phyloP scores from a whole-genome alignment of 2,329 filamentous ascomycete genomes.

The Pyrenochaeta sp. region DNA sequence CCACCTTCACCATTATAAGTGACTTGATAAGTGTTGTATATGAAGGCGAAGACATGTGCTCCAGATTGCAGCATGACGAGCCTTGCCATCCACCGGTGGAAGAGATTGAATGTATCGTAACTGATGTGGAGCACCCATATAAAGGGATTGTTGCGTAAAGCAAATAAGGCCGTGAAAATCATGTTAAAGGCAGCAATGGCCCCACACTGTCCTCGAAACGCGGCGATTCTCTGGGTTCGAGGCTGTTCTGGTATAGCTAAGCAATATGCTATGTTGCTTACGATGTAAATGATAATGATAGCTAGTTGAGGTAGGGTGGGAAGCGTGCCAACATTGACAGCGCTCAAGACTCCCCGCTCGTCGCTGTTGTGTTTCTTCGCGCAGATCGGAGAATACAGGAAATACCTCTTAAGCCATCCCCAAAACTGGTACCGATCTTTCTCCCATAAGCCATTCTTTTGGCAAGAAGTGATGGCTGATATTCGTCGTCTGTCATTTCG shows the following conservation, averaged over 20 bases:
- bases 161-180: constrained; percentile 74
- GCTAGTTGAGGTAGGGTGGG: constrained; percentile 52
- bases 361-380: constrained; percentile 50
- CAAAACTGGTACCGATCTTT: constrained; percentile 11
- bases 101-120: constrained; percentile 80
- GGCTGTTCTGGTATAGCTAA: constrained; percentile 65
- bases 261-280: constrained; percentile 51
- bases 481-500: constrained; percentile 18
- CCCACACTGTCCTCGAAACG: constrained; percentile 69
- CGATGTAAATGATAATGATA: constrained; percentile 51
- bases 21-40: constrained; percentile 51
- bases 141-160: constrained; percentile 77
- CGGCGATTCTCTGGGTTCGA: constrained; percentile 73
- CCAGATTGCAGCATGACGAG: constrained; percentile 74
- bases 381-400: constrained; percentile 53
- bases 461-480: constrained; percentile 12
- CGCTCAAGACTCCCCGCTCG: constrained; percentile 50
- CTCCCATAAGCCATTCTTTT: constrained; percentile 19
- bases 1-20: constrained; percentile 56
- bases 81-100: constrained; percentile 79
- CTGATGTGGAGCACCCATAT: constrained; percentile 73
- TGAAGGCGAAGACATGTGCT: constrained; percentile 69
- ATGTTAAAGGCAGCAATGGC: constrained; percentile 78
- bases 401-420: constrained; percentile 49
- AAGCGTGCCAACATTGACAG: constrained; percentile 51